Base-by-base conservation (phyloP, 2,329 filamentous ascomycete species). In the Stachybotrys echinatus region DNA sequence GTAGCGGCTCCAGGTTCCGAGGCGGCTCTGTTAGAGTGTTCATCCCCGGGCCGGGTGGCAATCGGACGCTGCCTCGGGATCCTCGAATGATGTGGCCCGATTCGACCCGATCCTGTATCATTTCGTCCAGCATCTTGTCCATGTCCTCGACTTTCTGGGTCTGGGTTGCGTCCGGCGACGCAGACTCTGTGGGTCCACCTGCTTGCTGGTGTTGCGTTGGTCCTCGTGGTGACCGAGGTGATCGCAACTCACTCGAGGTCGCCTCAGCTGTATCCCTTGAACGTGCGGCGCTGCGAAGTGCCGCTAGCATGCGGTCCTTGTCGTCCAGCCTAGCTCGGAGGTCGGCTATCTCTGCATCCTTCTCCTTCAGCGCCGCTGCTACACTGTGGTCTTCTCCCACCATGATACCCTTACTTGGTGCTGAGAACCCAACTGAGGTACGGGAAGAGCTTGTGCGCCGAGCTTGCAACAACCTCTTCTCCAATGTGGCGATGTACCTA, bases 81-180 rank as follows among this genome's bases (percentile, higher is more conserved):
- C 84, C 79, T 60, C 87, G 83, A 23, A 89, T 75, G 20, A 89
- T 71, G 49, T 89, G 83, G 20, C 88, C 89, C 48, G 77, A 83
- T 59, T 94, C 88, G 48, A 95, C 87, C 51, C 88, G 84, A 62
- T 92, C 88, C 63, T 92, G 88, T 52, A 96, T 94, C 92, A 97
- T 96, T 70, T 96, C 90, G 61, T 97, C 92, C 22, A 96, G 79
- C 73, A 96, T 91, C 60, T 85, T 83, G 57, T 89, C 95, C 84
- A 96, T 92, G 68, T 96, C 92, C 59, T 96, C 91, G 31, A 94
- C 87, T 57, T 88, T 89, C 72, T 80, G 83, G 12, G 75, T 75
- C 46, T 80, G 77, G 55, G 76, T 79, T 48, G 77, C 78, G n/a
- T 67, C 61, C n/a, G 48, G 23, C 22, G 54, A 58, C 3, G 47